Evolutionary conservation across 163 green algal species (phyloP).

Genomic region (Smithsoniella earleae): DNA sequence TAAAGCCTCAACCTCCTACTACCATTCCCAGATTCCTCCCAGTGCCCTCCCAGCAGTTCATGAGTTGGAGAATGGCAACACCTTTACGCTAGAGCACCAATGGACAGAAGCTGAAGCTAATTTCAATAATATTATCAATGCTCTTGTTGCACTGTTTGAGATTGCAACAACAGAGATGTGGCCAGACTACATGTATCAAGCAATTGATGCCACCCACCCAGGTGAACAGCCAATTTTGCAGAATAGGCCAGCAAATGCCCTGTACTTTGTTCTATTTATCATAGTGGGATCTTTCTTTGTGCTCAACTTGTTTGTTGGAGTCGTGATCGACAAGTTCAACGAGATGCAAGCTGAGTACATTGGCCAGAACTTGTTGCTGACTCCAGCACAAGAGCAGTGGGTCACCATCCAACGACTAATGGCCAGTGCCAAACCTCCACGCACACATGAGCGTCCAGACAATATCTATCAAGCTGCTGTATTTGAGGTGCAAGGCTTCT

Average conservation of each 20-base stretch:
- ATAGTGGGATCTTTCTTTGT: slow-evolving; percentile 62
- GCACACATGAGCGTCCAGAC: slow-evolving; percentile 9
- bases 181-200: slow-evolving; percentile 48
- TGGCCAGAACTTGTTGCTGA: slow-evolving; percentile 44
- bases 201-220: slow-evolving; percentile 38
- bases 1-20: slow-evolving; percentile 31
- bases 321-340: slow-evolving; percentile 60
- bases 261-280: slow-evolving; percentile 62
- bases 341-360: slow-evolving; percentile 51
- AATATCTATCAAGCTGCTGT: slow-evolving; percentile 32
- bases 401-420: slow-evolving; percentile 51
- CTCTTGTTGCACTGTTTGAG: slow-evolving; percentile 56
- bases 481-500: slow-evolving; percentile 37
- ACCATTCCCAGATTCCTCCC: slow-evolving; percentile 37
- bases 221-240: slow-evolving; percentile 38
- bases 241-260: slow-evolving; percentile 34
- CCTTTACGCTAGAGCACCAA: slow-evolving; percentile 27
- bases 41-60: neutral
- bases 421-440: slow-evolving; percentile 35
- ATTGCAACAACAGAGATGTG: slow-evolving; percentile 52
- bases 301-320: slow-evolving; percentile 62
- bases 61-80: slow-evolving; percentile 10
- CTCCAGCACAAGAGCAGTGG: slow-evolving; percentile 52
- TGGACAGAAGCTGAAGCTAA: slow-evolving; percentile 40
- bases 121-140: slow-evolving; percentile 56